Percentiles rank a stretch among this genome's conserved stretches.
These are phyloP conservation scores for Wallacemonas sp. DNA, from an alignment of 208 protist species.

Conservation along the genomic window DNA sequence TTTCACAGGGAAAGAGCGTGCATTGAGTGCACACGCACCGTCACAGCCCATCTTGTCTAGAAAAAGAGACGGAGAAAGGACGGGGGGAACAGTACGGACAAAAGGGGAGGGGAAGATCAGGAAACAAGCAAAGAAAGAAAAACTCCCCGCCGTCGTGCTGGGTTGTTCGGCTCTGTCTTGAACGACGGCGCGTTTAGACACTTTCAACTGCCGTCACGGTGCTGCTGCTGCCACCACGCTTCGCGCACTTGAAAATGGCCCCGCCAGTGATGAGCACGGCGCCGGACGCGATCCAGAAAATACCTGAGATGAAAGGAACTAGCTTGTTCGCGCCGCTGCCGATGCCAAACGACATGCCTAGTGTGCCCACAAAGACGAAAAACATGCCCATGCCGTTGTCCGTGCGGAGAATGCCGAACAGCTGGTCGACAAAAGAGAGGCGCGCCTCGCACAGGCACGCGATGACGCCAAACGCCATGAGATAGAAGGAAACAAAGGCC, in stretches of 20 bases:
- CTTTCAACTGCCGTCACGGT: background rate
- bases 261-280: constrained; percentile 25
- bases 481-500: constrained; percentile 39
- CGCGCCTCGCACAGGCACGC: constrained; percentile 27
- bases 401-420: constrained; percentile 40
- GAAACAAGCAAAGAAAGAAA: too few relatives aligned
- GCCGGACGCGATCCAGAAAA: constrained; percentile 32
- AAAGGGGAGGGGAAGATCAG: too few relatives aligned
- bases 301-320: constrained; percentile 48
- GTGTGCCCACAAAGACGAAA: constrained; percentile 55
- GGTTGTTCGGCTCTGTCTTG: background rate
- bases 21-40: too few relatives aligned
- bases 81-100: too few relatives aligned
- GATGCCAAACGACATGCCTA: constrained; percentile 50
- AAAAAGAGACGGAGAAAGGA: too few relatives aligned
- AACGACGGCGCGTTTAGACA: background rate
- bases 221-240: background rate
- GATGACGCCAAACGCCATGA: constrained; percentile 40
- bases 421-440: constrained; percentile 23
- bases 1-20: too few relatives aligned
- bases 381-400: constrained; percentile 35
- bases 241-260: constrained; percentile 20
- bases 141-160: too few relatives aligned
- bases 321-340: constrained; percentile 21
- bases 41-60: too few relatives aligned